Percentiles rank a stretch among this genome's conserved stretches.
These are phyloP conservation scores for Cladobotryum protrusum DNA, from an alignment of 2,329 filamentous ascomycete species.

Conservation along the genomic window DNA sequence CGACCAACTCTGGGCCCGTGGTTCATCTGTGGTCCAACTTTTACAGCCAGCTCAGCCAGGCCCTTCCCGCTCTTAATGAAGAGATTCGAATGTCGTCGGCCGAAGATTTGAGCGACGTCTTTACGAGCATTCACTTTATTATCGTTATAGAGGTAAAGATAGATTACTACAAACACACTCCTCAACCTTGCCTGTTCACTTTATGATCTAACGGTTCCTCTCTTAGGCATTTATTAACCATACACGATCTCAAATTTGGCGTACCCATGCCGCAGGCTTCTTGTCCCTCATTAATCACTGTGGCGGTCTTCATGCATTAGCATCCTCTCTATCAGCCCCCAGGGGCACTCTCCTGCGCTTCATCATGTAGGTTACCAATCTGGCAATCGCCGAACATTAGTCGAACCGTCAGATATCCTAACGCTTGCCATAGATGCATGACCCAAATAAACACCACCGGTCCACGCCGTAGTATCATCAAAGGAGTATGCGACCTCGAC, in stretches of 20 bases:
- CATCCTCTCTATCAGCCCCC: not conserved
- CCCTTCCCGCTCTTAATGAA: conserved; percentile 1
- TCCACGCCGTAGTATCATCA: not conserved
- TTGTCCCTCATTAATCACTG: not conserved
- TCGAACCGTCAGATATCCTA: not conserved
- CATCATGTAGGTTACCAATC: conserved; percentile 3
- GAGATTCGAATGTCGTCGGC: not conserved
- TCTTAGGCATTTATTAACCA: not conserved
- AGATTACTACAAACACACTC: not conserved
- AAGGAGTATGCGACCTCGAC: not conserved
- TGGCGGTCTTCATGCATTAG: not conserved
- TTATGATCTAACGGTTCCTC: not conserved
- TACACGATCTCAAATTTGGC: conserved; percentile 1
- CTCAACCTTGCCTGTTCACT: not conserved
- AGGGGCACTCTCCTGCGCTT: conserved; percentile 2
- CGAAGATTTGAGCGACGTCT: not conserved
- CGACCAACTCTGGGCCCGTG: conserved; percentile 1
- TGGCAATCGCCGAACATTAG: not conserved
- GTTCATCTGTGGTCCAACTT: conserved; percentile 4
- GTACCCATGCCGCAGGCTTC: conserved; percentile 5
- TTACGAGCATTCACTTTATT: conserved; percentile 6
- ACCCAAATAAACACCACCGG: conserved; percentile 3
- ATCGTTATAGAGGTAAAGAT: conserved; percentile 1
- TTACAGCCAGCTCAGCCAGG: conserved; percentile 5
- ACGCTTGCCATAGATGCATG: not conserved